phyloP scores from a whole-genome alignment of 306 rosid species.

The Crotalaria pallida region DNA sequence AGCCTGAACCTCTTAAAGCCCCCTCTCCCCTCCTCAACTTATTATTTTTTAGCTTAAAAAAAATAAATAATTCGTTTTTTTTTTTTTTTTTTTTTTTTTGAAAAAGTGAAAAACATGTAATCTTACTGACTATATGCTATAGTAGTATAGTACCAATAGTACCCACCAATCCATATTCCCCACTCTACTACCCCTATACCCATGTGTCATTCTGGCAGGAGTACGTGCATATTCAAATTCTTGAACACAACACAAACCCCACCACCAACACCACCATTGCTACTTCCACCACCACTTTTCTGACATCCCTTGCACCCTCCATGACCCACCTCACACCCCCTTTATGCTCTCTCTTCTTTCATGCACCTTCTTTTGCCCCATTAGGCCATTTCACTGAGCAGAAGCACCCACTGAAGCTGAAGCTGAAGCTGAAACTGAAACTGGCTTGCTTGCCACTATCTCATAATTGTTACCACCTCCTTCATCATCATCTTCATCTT shows the following conservation, averaged over 20 bases:
- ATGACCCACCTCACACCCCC: slow-evolving; percentile 4
- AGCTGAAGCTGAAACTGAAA: too few relatives aligned
- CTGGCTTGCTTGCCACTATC: slow-evolving; percentile 59
- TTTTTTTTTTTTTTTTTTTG: too few relatives aligned
- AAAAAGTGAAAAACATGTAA: slow-evolving; percentile 33
- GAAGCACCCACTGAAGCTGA: slow-evolving; percentile 39
- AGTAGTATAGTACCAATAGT: slow-evolving; percentile 11
- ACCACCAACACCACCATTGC: neutral
- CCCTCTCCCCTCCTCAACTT: slow-evolving; percentile 30
- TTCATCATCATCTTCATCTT: slow-evolving; percentile 43
- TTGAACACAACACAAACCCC: neutral
- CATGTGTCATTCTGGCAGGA: slow-evolving; percentile 27
- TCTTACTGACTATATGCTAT: slow-evolving; percentile 47
- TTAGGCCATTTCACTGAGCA: slow-evolving; percentile 8
- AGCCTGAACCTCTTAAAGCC: slow-evolving; percentile 17
- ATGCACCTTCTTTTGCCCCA: slow-evolving; percentile 1
- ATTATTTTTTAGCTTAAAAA: slow-evolving; percentile 56
- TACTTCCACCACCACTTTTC: slow-evolving; percentile 15
- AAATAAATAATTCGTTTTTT: slow-evolving; percentile 50
- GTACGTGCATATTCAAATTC: slow-evolving; percentile 12
- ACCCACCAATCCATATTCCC: slow-evolving; percentile 14
- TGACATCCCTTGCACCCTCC: slow-evolving; percentile 11
- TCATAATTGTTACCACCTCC: slow-evolving; percentile 46
- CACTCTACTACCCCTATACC: slow-evolving; percentile 20
- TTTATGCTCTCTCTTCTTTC: neutral